Base-by-base conservation (phyloP, 1,284 basidiomycete genomes). In the Phellopilus nigrolimitatus region DNA sequence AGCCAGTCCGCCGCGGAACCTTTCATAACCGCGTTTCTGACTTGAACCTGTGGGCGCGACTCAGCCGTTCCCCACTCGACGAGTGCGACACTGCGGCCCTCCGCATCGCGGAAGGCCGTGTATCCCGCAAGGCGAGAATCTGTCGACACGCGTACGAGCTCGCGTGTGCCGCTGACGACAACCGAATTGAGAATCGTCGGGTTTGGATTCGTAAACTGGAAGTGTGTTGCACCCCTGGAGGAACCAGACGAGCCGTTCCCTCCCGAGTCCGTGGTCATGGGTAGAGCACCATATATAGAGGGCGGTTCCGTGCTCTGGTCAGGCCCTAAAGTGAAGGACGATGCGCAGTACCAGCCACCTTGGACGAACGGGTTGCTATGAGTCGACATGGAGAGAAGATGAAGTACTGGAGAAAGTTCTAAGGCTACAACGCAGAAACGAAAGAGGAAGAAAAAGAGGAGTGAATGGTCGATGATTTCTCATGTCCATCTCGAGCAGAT, bases 281-380 rank as follows among this genome's bases (percentile, higher is more conserved):
- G 81, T n/a, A 82, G 72, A 1, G 80, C 80, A 13, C 80, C 80
- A 57, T 76, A 78, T 44, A 80, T 64, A 33, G 80, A 81, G 43
- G 78, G 75, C 10, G 71, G 56, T 17, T 40, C 49, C 13, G 41
- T 10, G 19, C 10, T 31, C 22, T 46, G 38, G 43, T 54, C 48
- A 1, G 28, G 41, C 9, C 42, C 46, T 6, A 34, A 13, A 19
- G 24, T 37, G 22, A 46, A 54, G 8, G 40, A 42, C 3, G 54
- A 47, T 7, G 33, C 37, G 5, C 36, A 21, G 22, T 49, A 41
- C 49, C 54, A 56, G 8, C 49, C 50, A 24, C 54, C 49, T 47
- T 51, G 54, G 15, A 52, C 41, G 31, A 52, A 56, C n/a, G 54
- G 54, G 39, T 56, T 56, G 27, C 54, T 56, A 40, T 56, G 54